Evolutionary conservation across 148 eudicot genomes (phyloP).

Genomic region (Suaeda aralocaspica): DNA sequence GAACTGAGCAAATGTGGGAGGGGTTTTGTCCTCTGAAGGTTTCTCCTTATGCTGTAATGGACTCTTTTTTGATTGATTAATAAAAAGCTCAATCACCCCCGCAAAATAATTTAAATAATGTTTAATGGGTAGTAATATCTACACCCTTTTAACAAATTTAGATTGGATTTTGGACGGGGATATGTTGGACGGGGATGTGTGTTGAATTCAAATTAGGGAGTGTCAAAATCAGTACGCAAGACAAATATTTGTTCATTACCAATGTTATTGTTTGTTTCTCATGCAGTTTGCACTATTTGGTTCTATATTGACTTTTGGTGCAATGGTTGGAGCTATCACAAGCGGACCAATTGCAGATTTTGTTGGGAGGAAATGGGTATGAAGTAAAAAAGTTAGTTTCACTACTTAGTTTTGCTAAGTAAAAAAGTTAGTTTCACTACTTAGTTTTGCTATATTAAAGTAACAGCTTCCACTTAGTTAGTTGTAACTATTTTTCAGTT

Average conservation of each 20-base stretch:
- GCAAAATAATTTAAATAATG: too few relatives aligned
- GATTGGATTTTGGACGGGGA: neutral
- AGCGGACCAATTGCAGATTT: conserved; percentile 85
- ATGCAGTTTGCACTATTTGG: conserved; percentile 83
- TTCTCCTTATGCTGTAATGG: too few relatives aligned
- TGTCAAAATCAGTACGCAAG: too few relatives aligned
- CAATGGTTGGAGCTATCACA: conserved; percentile 92
- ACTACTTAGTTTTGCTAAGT: too few relatives aligned
- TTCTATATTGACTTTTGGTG: conserved; percentile 83
- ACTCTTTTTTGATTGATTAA: too few relatives aligned
- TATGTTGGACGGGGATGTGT: too few relatives aligned
- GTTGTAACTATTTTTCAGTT: neutral
- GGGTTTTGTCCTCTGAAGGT: too few relatives aligned
- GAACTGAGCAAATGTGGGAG: too few relatives aligned
- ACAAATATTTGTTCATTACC: neutral
- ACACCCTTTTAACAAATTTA: neutral
- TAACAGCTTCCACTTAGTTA: neutral
- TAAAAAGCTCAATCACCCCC: too few relatives aligned
- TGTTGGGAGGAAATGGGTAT: conserved; percentile 89
- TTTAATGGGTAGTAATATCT: too few relatives aligned
- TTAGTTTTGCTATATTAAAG: neutral
- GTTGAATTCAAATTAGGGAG: too few relatives aligned
- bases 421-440: too few relatives aligned
- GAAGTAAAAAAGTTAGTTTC: neutral
- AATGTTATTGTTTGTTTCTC: neutral